A percentile compares a stretch with the other conserved stretches of the same genome.
These are phyloP conservation scores for Tausonia pullulans DNA, from an alignment of 1,284 basidiomycete species.

Conservation along the genomic window DNA sequence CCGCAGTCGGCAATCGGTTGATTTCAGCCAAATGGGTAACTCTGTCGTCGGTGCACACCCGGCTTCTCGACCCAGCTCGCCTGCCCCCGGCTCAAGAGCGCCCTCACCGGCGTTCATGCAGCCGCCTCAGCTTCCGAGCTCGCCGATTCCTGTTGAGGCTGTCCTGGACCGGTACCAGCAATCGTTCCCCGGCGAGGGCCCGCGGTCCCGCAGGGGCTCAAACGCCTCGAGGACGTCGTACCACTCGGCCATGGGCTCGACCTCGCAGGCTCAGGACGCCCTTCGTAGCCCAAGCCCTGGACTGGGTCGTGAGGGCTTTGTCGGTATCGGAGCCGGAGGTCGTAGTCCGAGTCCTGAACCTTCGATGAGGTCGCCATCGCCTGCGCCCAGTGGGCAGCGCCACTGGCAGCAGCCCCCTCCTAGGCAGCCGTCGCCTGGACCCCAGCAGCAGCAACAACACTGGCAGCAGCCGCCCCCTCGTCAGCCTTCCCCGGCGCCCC, in stretches of 20 bases:
- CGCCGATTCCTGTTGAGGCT: constrained; percentile 53
- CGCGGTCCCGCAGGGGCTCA: constrained; percentile 34
- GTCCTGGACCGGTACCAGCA: constrained; percentile 69
- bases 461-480: constrained; percentile 4
- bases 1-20: constrained; percentile 34
- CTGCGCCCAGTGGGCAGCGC: background rate
- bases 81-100: constrained; percentile 28
- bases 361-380: constrained; percentile 1
- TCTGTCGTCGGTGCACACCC: constrained; percentile 64
- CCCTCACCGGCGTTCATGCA: constrained; percentile 54
- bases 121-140: constrained; percentile 43
- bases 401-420: constrained; percentile 3
- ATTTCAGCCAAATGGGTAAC: constrained; percentile 45
- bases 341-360: constrained; percentile 23
- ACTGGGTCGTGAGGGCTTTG: constrained; percentile 47
- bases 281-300: constrained; percentile 35
- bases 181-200: constrained; percentile 69
- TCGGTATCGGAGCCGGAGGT: constrained; percentile 65
- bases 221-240: constrained; percentile 19
- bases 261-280: constrained; percentile 24
- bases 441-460: constrained; percentile 8
- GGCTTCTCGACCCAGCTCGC: constrained; percentile 51
- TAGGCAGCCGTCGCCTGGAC: constrained; percentile 14
- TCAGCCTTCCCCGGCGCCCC: constrained; percentile 1
- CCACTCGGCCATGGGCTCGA: constrained; percentile 16